phyloP scores from a whole-genome alignment of 352 stramenopile genomes.

The Globisporangium mamillatum region DNA sequence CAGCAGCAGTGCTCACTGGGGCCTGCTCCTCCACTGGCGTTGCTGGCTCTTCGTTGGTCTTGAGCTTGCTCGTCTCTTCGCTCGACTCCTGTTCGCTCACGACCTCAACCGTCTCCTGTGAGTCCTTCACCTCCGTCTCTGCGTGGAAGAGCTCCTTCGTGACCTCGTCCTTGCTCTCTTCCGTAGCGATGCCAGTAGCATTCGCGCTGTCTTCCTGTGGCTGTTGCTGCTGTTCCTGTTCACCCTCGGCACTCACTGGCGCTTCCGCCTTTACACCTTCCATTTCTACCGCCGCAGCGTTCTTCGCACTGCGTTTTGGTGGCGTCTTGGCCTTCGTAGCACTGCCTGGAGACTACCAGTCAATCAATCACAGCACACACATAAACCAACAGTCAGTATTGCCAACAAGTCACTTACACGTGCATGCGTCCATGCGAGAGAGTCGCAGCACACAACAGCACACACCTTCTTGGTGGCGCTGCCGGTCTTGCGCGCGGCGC shows the following conservation, averaged over 20 bases:
- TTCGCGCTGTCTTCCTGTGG: not conserved
- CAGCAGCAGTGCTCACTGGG: conserved; percentile 1
- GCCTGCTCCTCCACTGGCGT: not conserved
- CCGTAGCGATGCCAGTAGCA: not conserved
- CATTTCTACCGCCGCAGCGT: not conserved
- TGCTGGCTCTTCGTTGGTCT: not conserved
- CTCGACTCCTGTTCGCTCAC: not conserved
- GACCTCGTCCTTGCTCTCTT: conserved; percentile 11
- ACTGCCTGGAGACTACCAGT: conserved; percentile 13
- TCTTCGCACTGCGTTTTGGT: conserved; percentile 13
- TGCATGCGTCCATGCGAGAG: not conserved
- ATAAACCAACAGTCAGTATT: not conserved
- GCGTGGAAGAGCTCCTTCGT: conserved; percentile 11
- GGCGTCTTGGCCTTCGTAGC: conserved; percentile 14
- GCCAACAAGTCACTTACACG: not conserved
- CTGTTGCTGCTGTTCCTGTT: conserved; percentile 5
- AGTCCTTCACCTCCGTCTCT: not conserved
- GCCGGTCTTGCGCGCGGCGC: conserved; percentile 5
- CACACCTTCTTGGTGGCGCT: conserved; percentile 20
- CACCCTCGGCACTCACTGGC: not conserved
- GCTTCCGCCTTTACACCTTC: no score
- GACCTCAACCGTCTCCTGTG: not conserved
- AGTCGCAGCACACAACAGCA: not conserved
- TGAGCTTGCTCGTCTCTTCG: not conserved
- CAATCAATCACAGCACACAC: not conserved